Conservation (phyloP, 2,329 filamentous ascomycete species). For the Fusarium scirpi region DNA sequence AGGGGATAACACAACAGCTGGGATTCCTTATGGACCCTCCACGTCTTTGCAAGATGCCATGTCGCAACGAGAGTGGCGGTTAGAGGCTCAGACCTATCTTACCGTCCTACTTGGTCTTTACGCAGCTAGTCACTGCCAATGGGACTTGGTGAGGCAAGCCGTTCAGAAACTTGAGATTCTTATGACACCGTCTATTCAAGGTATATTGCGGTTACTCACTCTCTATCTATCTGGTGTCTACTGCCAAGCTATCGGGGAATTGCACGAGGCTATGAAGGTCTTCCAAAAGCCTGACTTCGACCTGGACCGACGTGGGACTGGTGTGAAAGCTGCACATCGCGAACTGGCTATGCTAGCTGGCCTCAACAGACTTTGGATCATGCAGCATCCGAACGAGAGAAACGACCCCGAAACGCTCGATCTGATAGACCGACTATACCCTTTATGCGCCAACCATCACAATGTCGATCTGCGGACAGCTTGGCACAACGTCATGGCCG, state of each 20-base stretch:
- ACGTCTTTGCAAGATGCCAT: conserved; percentile 70
- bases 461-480: conserved; percentile 83
- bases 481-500: conserved; percentile 80
- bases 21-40: conserved; percentile 55
- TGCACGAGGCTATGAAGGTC: conserved; percentile 73
- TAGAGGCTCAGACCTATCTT: conserved; percentile 74
- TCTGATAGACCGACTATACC: conserved; percentile 74
- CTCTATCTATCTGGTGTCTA: conserved; percentile 82
- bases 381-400: conserved; percentile 70
- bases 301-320: conserved; percentile 52
- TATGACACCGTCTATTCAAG: conserved; percentile 56
- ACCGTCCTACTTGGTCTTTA: conserved; percentile 78
- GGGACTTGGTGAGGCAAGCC: conserved; percentile 70
- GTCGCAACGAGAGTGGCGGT: conserved; percentile 72
- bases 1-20: conserved; percentile 54
- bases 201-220: conserved; percentile 62
- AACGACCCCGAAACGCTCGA: conserved; percentile 69
- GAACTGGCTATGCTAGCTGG: conserved; percentile 75
- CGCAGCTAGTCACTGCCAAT: conserved; percentile 77
- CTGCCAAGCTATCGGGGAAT: conserved; percentile 79
- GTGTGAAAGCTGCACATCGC: conserved; percentile 64
- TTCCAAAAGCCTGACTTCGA: conserved; percentile 73
- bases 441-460: conserved; percentile 74
- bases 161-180: conserved; percentile 65
- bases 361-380: conserved; percentile 78